These are phyloP conservation scores for Hepatocystis sp. DNA, from an alignment of 169 alveolate genomes.

Conservation along the genomic window DNA sequence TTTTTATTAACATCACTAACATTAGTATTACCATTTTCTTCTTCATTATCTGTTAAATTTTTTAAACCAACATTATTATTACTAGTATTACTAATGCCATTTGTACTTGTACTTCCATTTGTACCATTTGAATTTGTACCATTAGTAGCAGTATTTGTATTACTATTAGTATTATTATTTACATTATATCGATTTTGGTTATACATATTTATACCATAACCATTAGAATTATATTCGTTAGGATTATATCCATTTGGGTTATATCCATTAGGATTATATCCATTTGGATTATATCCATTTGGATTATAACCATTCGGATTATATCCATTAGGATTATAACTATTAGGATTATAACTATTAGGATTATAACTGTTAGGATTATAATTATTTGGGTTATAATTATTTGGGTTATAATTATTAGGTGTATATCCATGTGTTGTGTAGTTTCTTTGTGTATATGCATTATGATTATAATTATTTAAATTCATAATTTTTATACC, in stretches of 20 bases:
- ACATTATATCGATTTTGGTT: neutral
- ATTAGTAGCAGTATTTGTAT: too few relatives aligned
- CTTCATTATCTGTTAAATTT: conserved; percentile 12
- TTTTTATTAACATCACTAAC: conserved; percentile 15
- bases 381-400: conserved; percentile 21
- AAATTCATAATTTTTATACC: conserved; percentile 19
- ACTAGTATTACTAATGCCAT: neutral
- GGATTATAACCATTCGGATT: neutral
- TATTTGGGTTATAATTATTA: conserved; percentile 2
- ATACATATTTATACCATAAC: neutral
- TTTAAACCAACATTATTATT: conserved; percentile 5
- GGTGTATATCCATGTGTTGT: neutral
- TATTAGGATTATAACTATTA: too few relatives aligned
- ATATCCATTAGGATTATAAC: conserved; percentile 2
- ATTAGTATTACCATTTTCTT: too few relatives aligned
- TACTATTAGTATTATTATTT: conserved; percentile 2
- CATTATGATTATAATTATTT: conserved; percentile 3
- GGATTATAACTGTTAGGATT: too few relatives aligned
- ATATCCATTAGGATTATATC: too few relatives aligned
- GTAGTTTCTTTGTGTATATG: neutral
- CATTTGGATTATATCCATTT: too few relatives aligned
- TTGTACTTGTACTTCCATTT: too few relatives aligned
- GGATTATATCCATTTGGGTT: too few relatives aligned
- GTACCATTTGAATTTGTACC: too few relatives aligned
- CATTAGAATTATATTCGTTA: neutral